These are phyloP conservation scores for Mrakia gelida DNA, from an alignment of 768 basidiomycete species.

Conservation along the genomic window DNA sequence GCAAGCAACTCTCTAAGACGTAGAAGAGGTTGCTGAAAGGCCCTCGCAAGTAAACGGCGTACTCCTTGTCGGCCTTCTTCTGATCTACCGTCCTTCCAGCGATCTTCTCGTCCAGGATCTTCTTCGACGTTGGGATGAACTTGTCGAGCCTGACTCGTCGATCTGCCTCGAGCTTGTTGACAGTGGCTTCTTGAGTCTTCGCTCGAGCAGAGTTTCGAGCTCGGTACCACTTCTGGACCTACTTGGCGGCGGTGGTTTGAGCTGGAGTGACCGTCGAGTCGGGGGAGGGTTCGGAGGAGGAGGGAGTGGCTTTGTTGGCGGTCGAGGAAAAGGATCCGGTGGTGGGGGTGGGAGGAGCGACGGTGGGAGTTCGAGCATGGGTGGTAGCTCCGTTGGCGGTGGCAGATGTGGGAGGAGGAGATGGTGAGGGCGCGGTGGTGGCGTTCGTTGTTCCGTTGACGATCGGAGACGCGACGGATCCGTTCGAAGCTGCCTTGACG, in stretches of 20 bases:
- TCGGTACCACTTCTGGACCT: background rate
- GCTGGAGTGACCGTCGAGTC: background rate
- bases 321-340: background rate
- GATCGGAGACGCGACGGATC: background rate
- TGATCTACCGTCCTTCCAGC: background rate
- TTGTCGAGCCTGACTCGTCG: background rate
- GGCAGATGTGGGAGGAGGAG: background rate
- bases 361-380: background rate
- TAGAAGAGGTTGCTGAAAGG: slow-evolving; percentile 4
- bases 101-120: background rate
- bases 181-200: background rate
- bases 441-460: background rate
- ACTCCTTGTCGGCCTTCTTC: slow-evolving; percentile 3
- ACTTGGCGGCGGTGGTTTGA: background rate
- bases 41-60: background rate
- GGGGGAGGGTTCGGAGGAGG: background rate
- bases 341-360: background rate
- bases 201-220: background rate
- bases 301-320: background rate
- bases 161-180: background rate
- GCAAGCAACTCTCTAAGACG: background rate
- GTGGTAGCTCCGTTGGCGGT: too few species aligned
- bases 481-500: background rate
- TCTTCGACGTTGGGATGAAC: background rate
- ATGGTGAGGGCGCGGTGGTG: background rate